Base-by-base conservation (phyloP, 176 grass and related monocot genomes). In the Carex littledalei region DNA sequence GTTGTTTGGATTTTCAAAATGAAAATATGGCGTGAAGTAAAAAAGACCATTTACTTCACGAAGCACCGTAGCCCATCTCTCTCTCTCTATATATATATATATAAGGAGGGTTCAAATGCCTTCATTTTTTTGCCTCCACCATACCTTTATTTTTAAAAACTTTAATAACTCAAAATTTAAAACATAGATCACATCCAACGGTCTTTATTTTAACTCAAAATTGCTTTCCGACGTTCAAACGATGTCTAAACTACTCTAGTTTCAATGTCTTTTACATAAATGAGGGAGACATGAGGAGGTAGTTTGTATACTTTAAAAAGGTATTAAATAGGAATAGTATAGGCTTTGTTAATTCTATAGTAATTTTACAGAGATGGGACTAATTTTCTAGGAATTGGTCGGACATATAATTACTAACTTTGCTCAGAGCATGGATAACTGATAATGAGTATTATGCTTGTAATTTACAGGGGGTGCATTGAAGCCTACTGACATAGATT, bases 401-500 rank as follows among this genome's bases (percentile, higher is more conserved):
- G 78, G 64, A 63, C 7, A 8, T 72, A 47, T 47, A 47, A 11
- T 72, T 26, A 76, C 21, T 13, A 52, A 76, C 29, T 76, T 76
- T 76, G 45, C n/a, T 52, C 10, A 29, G 11, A 55, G 31, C 17
- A 56, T 56, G 49, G 20, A 77, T 55, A 22, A 55, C 4, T 78
- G 50, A 56, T 31, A 78, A 77, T 77, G 13, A 77, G 21, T 32
- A 78, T 78, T 78, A 5, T 90, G 50, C 64, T 45, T 80, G 63
- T 79, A 71, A 88, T 16, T 79, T 66, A 60, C 79, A 98, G 95
- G 95, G 70, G 95, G 95, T 58, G 93, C 95, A 17, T 80, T 98
- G 89, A 98, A 98, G 86, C 95, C 93, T 67, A 95, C 95, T 60
- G 89, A 94, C 80, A 57, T 95, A 86, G 91, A 98, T 89, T 75